Base-by-base conservation (phyloP, 805 yeast genomes). In the Ogataea philodendri region DNA sequence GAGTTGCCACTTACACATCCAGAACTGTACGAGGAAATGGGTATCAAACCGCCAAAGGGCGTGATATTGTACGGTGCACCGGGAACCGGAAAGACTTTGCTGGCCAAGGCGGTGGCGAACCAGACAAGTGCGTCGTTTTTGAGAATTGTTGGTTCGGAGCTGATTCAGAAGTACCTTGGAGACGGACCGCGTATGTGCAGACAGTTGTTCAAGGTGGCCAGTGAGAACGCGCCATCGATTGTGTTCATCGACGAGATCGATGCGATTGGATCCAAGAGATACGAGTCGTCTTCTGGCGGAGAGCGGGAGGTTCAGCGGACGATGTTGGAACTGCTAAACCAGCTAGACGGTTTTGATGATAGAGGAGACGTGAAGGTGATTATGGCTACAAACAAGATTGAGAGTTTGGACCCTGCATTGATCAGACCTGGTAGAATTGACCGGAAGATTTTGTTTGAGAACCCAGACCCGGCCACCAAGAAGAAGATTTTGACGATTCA, bases 31-130 rank as follows among this genome's bases (percentile, higher is more conserved):
- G 84, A 86, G 56, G 97, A 93, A 64, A 93, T 93, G 59, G 99
- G 99, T 65, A 89, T 93, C 51, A 97, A 93, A 56, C 98, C 98
- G 11, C 99, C 99, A 45, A 81, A 97, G 51, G 99, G 99, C 54
- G 98, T 93, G 23, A 67, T 93, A 52, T 70, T 93, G 44, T 93
- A 93, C 65, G 99, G 99, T 11, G 97, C 98, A 7, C 99, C 99
- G 30, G 99, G 99, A 60, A 93, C 98, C 1, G 99, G 99, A 56
- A 93, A 93, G 63, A 93, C 99, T 13, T 88, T 93, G 96, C 74
- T 93, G 59, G 99, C 93, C 29, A 93, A 93, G 64, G 98, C 98
- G 0, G 98, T 93, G 30, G 98, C 98, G 3, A 90, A 93, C 63
- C 97, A 93, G 57, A 93, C 98, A 1, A 81, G 93, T 45, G 97